Evolutionary conservation across 192 early-diverging fungal species (phyloP), one percentile per base, ranked within the genome.

Genomic region (Umbelopsis isabellina): DNA sequence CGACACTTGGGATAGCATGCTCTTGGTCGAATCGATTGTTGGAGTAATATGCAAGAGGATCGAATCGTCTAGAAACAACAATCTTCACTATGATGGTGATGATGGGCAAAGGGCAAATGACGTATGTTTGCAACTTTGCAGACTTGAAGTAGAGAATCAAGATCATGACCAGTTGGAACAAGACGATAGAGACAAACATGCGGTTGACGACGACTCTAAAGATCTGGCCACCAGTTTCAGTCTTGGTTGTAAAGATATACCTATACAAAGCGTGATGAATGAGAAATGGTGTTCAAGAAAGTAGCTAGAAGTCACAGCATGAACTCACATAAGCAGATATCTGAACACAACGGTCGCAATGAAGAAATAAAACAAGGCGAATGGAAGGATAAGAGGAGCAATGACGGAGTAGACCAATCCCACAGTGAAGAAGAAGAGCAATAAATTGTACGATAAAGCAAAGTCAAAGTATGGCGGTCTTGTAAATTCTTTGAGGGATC

Each of bases 391-490:
- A 21, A 93, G 72, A 7, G 92, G 92, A 6, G 91, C 83, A 66
- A 91, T 87, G 12, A 91, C 86, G 27, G 86, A 86, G 73, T 91
- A 93, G 25, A 92, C 70, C 58, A 92, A 82, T 44, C 89, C 85
- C 55, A 91, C 87, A 2, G 90, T 91, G 53, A 92, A 87, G 37
- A 92, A 81, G 75, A 90, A 93, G 65, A 91, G 64, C 22, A 89
- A 87, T 13, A 86, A 69, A 45, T 90, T 89, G 76, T 91, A 91
- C 41, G 86, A 87, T 0, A 86, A 76, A 33, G 90, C 83, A 70
- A 85, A 92, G 70, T 93, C 92, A 76, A 93, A 90, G 49, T 87
- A 86, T 2, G 86, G 82, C 18, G 92, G 89, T 65, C 86, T 74
- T 23, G 86, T 88, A 68, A 92, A 75, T 48, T 84, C 84, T 73